phyloP scores from a whole-genome alignment of 495 filamentous ascomycete genomes.

The Podospora sp. region DNA sequence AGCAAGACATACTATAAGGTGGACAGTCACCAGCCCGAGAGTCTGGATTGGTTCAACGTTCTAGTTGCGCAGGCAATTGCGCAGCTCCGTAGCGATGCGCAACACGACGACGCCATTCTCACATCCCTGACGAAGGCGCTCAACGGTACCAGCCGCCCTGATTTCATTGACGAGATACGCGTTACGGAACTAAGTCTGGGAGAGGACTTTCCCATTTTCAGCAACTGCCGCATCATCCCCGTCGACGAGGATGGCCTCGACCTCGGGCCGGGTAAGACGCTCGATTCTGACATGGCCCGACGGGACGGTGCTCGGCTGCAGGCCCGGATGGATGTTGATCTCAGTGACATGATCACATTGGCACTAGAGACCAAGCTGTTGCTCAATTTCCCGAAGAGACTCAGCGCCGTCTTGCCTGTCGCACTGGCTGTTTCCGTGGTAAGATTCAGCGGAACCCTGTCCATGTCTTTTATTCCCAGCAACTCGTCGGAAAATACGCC shows the following conservation, averaged over 20 bases:
- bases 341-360: slow-evolving; percentile 92
- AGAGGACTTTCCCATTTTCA: slow-evolving; percentile 98
- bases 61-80: slow-evolving; percentile 95
- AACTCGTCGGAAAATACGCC: slow-evolving; percentile 56
- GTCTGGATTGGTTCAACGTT: slow-evolving; percentile 99
- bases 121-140: slow-evolving; percentile 85
- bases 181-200: slow-evolving; percentile 92
- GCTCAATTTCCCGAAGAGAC: slow-evolving; percentile 88
- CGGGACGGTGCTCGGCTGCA: slow-evolving; percentile 73
- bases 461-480: slow-evolving; percentile 84
- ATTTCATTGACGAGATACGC: slow-evolving; percentile 88
- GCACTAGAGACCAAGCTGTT: slow-evolving; percentile 91
- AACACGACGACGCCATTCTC: slow-evolving; percentile 89
- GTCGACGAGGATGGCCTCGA: slow-evolving; percentile 70
- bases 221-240: slow-evolving; percentile 92
- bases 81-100: slow-evolving; percentile 87
- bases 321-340: slow-evolving; percentile 93
- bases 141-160: slow-evolving; percentile 82
- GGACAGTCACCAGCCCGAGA: slow-evolving; percentile 94
- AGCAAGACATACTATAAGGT: slow-evolving; percentile 98
- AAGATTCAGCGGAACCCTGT: slow-evolving; percentile 90
- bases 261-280: slow-evolving; percentile 50
- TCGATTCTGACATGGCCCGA: slow-evolving; percentile 51
- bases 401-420: slow-evolving; percentile 89
- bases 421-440: slow-evolving; percentile 89